A percentile compares a stretch with the other conserved stretches of the same genome.
Evolutionary conservation across 495 filamentous ascomycete species (phyloP).

Genomic region (Aspergillus indologenus): DNA sequence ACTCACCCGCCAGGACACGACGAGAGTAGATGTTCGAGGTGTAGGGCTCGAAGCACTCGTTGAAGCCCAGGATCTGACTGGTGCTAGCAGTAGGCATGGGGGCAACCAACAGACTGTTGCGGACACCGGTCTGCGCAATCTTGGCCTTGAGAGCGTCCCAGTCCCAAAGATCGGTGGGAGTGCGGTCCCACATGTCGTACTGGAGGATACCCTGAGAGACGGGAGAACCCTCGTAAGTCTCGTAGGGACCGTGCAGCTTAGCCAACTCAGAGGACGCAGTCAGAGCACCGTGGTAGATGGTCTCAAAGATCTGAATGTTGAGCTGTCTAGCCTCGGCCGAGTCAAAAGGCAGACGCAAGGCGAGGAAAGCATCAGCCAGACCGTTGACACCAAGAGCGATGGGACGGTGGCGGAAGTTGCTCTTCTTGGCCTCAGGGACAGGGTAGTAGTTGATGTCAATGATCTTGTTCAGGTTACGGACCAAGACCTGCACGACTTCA

Average conservation of each 20-base stretch:
- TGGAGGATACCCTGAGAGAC: slow-evolving; percentile 94
- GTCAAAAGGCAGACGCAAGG: slow-evolving; percentile 94
- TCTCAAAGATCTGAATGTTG: slow-evolving; percentile 99
- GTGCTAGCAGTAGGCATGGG: slow-evolving; percentile 98
- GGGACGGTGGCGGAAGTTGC: slow-evolving; percentile 93
- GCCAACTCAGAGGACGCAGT: slow-evolving; percentile 85
- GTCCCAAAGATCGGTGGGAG: slow-evolving; percentile 92
- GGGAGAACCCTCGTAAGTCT: slow-evolving; percentile 88
- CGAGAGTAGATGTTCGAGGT: slow-evolving; percentile 99
- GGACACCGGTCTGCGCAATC: slow-evolving; percentile 86
- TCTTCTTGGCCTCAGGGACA: slow-evolving; percentile 84
- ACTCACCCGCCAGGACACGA: slow-evolving; percentile 95
- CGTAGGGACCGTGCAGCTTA: slow-evolving; percentile 76
- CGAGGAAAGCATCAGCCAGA: slow-evolving; percentile 97
- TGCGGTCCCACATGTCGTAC: slow-evolving; percentile 98
- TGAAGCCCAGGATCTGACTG: slow-evolving; percentile 95
- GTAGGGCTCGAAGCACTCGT: slow-evolving; percentile 99
- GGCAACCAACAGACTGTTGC: slow-evolving; percentile 91
- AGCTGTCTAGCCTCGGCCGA: slow-evolving; percentile 88
- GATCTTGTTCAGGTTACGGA: slow-evolving; percentile 93
- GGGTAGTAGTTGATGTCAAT: slow-evolving; percentile 98
- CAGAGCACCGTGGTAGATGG: slow-evolving; percentile 94
- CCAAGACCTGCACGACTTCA: slow-evolving; percentile 84
- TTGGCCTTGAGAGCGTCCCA: slow-evolving; percentile 86
- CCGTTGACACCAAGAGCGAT: slow-evolving; percentile 96